Evolutionary conservation across 331 rosid genomes (phyloP), one percentile per base, ranked within the genome.

Genomic region (Telfairia occidentalis): DNA sequence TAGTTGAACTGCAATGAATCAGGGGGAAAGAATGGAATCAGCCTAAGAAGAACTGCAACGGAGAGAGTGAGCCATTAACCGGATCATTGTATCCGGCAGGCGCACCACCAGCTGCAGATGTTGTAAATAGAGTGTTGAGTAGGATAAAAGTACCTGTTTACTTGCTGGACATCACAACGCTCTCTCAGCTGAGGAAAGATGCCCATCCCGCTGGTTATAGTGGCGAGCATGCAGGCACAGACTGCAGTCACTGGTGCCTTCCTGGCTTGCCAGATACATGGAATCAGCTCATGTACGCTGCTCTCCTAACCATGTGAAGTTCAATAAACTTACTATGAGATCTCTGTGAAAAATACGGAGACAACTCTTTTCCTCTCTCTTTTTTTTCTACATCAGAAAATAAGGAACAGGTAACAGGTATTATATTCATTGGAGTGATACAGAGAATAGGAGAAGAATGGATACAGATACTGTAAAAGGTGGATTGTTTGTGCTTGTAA

Each of bases 21-120:
- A 94, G 98, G 80, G 98, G 98, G 0, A 16, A 58, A 38, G 98
- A 94, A 23, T 94, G 98, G 98, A 91, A 91, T 78, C 76, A 84
- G 48, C 95, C 98, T 0, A 87, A 52, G 78, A 88, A 82, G 84
- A 91, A 69, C 50, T 95, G 99, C 77, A 76, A 57, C 15, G 99
- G 97, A 57, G 84, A 95, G 81, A 80, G 80, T 8, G 83, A 77
- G 58, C 97, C 99, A 3, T 43, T 88, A 11, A 50, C 82, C 0
- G 96, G 99, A 38, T 79, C 98, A 71, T 32, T 77, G 54, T 95
- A 95, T 70, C 97, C 97, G 5, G 87, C 83, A 8, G 90, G 92
- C 18, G 80, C 77, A 32, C 99, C 96, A 23, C 99, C 99, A 2
- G 88, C 87, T 15, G 38, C 79, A 9, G 80, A 79, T 5, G 84